phyloP scores from a whole-genome alignment of 148 eudicot genomes.

The Rhododendron simsii region DNA sequence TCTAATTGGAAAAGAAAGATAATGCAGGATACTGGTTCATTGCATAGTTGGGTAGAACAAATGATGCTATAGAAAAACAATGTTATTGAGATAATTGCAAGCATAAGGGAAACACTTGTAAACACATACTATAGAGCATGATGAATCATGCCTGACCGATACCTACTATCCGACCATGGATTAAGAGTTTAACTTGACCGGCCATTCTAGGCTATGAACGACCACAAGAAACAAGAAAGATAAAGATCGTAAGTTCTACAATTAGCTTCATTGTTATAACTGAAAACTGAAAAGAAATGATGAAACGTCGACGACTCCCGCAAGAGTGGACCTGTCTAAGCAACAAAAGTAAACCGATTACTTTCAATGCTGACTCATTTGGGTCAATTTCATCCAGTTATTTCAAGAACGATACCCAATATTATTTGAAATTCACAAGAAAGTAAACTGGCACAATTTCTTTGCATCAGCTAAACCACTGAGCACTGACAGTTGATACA shows the following conservation, averaged over 20 bases:
- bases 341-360: not conserved
- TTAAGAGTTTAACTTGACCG: not conserved
- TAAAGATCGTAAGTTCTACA: not conserved
- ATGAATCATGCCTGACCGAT: not conserved
- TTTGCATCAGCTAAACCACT: not conserved
- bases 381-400: not conserved
- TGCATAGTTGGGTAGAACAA: not conserved
- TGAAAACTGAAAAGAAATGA: not conserved
- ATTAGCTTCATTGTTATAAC: not conserved
- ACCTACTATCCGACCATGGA: not conserved
- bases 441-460: not conserved
- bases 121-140: not conserved
- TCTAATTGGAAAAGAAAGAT: not conserved
- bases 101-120: not conserved
- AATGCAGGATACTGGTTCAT: not conserved
- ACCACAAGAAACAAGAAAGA: not conserved
- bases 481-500: not conserved
- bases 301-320: not conserved
- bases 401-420: not conserved
- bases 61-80: not conserved
- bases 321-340: not conserved
- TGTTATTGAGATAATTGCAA: not conserved
- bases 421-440: not conserved
- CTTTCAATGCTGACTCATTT: not conserved
- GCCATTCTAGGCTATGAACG: not conserved